Evolutionary conservation across 176 grass and related monocot species (phyloP).

Genomic region (Oryza australiensis): DNA sequence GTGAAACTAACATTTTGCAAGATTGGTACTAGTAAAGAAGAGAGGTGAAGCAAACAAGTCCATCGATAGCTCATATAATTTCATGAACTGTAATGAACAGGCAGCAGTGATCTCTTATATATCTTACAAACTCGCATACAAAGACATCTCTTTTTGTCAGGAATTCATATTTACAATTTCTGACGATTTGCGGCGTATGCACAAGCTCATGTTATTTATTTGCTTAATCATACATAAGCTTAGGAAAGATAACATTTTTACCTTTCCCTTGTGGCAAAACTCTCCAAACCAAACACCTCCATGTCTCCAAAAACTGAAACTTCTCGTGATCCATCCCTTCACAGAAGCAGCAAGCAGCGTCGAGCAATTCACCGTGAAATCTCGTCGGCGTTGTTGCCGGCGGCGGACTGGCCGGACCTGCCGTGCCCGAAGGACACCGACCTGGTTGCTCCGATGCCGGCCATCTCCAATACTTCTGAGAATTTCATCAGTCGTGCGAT

Average conservation of each 20-base stretch:
- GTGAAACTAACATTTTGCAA: not conserved
- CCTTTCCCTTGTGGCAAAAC: constrained; percentile 26
- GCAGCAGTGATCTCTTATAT: not conserved
- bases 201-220: constrained; percentile 27
- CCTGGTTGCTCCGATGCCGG: not conserved
- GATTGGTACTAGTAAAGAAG: not conserved
- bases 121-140: not conserved
- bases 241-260: constrained; percentile 32
- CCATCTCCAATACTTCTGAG: constrained; percentile 15
- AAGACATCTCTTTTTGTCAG: constrained; percentile 25
- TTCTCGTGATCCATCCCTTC: not conserved
- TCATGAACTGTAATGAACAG: not conserved
- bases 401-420: constrained; percentile 18
- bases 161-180: constrained; percentile 52
- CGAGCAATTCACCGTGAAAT: not conserved
- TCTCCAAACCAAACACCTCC: not conserved
- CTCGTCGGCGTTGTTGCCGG: constrained; percentile 5
- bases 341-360: not conserved
- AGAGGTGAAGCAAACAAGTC: not conserved
- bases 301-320: constrained; percentile 7
- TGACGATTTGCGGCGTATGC: constrained; percentile 30
- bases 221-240: not conserved
- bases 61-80: not conserved
- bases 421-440: constrained; percentile 23
- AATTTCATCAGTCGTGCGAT: constrained; percentile 26